Base-by-base conservation (phyloP, 2,329 filamentous ascomycete genomes). In the Fusarium robinianum region DNA sequence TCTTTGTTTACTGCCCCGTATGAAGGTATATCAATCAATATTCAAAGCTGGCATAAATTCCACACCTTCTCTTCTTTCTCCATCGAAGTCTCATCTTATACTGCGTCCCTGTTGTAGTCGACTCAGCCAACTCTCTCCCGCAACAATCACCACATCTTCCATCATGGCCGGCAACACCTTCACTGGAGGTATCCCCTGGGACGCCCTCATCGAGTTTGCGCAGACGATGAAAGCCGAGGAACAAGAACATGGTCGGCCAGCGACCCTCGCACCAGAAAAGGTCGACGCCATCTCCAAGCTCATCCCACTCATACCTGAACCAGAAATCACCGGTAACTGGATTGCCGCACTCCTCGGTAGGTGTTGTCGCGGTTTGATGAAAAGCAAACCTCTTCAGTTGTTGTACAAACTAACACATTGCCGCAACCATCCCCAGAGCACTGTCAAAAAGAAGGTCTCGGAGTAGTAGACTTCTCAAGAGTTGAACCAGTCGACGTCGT, bases 201-300 rank as follows among this genome's bases (percentile, higher is more conserved):
- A 56, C 8, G 30, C 34, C 5, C 52, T 55, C 29, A 55, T 55
- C 9, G 42, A 36, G 12, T 55, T 55, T 15, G 53, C 52, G 23
- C 46, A 40, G 8, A 35, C 35, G 14, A 55, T 56, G 26, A 51
- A 55, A 15, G 38, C 31, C 2, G 53, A 55, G 19, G 53, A 55
- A 22, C 9, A 36, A 22, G 16, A 8, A 22, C 50, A 44, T 3
- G 52, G 52, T 3, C 25, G 50, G 10, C 68, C 72, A 0, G 64
- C 69, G 2, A 65, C 67, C 0, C 55, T 78, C 19, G 67, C 67
- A 0, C 61, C 63, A 5, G 50, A 58, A 5, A 68, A 79, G 55
- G 58, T 63, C 8, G 59, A 64, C 25, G 70, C 74, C 11, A 57
- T 81, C 17, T 61, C 65, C 1, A 60, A 67, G 5, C 64, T 80